A percentile compares a stretch with the other conserved stretches of the same genome.
Conservation (phyloP, 768 basidiomycete genomes). For the Lyophyllum shimeji region DNA sequence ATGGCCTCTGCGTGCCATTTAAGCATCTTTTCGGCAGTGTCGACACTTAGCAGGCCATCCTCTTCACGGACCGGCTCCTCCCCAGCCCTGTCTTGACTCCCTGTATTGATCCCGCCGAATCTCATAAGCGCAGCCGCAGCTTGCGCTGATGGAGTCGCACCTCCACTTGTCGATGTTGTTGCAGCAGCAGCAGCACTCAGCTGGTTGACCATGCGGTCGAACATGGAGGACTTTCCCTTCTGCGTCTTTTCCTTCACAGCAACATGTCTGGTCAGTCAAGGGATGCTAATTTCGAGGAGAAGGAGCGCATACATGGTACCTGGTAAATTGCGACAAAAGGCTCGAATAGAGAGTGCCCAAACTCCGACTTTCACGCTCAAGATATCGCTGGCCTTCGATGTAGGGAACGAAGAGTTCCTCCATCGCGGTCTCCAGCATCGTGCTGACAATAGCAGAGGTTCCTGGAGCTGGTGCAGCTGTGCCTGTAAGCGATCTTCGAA, state of each 20-base stretch:
- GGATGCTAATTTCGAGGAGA: background rate
- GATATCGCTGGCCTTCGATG: constrained; percentile 86
- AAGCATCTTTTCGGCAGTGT: constrained; percentile 85
- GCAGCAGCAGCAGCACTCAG: constrained; percentile 77
- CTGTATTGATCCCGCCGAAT: constrained; percentile 76
- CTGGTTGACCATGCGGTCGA: constrained; percentile 92
- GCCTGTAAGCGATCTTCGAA: constrained; percentile 53
- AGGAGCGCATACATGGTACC: constrained; percentile 74
- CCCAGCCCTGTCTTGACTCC: constrained; percentile 45
- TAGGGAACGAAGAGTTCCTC: constrained; percentile 96
- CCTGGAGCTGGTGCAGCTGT: constrained; percentile 42
- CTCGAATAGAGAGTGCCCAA: constrained; percentile 75
- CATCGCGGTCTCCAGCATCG: constrained; percentile 94
- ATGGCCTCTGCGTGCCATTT: constrained; percentile 98
- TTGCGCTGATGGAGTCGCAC: constrained; percentile 71
- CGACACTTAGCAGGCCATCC: constrained; percentile 78
- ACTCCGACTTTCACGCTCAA: constrained; percentile 88
- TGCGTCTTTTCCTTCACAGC: constrained; percentile 52
- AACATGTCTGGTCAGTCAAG: constrained; percentile 8
- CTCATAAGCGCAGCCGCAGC: constrained; percentile 89
- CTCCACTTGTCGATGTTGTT: constrained; percentile 57
- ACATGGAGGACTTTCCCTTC: constrained; percentile 73
- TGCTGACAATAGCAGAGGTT: constrained; percentile 60
- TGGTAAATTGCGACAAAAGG: constrained; percentile 72
- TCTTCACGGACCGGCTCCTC: constrained; percentile 79